Conservation (phyloP, 2,329 filamentous ascomycete species). For the Penicillium sp. region DNA sequence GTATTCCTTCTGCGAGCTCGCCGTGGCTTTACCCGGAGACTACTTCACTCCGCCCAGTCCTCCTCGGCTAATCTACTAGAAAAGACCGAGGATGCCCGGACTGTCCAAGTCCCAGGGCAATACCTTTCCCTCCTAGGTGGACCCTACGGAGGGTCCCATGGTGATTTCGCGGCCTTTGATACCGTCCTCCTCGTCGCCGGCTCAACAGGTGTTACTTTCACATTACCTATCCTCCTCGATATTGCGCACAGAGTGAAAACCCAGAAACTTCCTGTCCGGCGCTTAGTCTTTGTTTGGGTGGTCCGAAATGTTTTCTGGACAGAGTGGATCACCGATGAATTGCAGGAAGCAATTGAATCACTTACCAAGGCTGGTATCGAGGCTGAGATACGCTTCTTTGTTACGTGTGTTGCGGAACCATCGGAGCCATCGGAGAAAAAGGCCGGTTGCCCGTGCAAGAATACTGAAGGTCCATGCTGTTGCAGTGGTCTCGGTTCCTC, state of each 20-base stretch:
- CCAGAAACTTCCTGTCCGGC: slow-evolving; percentile 3
- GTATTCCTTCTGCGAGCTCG: slow-evolving; percentile 13
- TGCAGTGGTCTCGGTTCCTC: not conserved
- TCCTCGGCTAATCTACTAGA: not conserved
- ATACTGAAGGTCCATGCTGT: slow-evolving; percentile 3
- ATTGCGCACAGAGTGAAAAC: not conserved
- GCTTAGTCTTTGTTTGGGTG: slow-evolving; percentile 9
- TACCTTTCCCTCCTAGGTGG: slow-evolving; percentile 5
- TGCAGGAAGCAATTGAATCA: not conserved
- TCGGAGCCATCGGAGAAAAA: not conserved
- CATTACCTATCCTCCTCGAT: slow-evolving; percentile 12
- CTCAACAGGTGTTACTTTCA: slow-evolving; percentile 11
- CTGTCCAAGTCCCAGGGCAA: not conserved
- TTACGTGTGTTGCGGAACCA: slow-evolving; percentile 3
- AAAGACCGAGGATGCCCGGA: not conserved
- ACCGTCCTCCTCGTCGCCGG: slow-evolving; percentile 11
- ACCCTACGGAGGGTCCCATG: slow-evolving; percentile 10
- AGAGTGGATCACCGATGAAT: slow-evolving; percentile 10
- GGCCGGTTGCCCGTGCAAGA: slow-evolving; percentile 1
- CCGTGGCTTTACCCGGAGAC: slow-evolving; percentile 7
- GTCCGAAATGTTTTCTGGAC: slow-evolving; percentile 4
- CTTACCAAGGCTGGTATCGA: not conserved
- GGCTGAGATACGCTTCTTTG: slow-evolving; percentile 6
- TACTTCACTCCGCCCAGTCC: slow-evolving; percentile 1
- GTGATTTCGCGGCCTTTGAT: slow-evolving; percentile 11